Evolutionary conservation across 768 basidiomycete species (phyloP).

Genomic region (Termitomyces sp.): DNA sequence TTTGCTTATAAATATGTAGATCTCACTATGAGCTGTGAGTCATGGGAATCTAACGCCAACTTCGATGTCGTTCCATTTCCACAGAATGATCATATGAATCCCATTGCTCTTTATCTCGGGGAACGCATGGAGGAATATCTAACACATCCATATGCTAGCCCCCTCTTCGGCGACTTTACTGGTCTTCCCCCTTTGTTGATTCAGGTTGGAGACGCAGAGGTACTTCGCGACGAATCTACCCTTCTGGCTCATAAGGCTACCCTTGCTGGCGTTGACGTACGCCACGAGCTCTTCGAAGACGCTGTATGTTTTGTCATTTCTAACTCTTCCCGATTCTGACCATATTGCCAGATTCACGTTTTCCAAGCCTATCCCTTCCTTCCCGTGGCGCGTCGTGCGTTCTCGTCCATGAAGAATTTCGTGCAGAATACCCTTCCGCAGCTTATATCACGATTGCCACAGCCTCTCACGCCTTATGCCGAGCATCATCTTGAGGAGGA

Average conservation of each 20-base stretch:
- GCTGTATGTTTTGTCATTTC: slow-evolving; percentile 49
- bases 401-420: slow-evolving; percentile 68
- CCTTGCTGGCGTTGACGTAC: slow-evolving; percentile 79
- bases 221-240: slow-evolving; percentile 90
- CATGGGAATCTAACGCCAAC: slow-evolving; percentile 94
- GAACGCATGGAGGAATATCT: slow-evolving; percentile 75
- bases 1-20: slow-evolving; percentile 40
- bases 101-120: slow-evolving; percentile 91
- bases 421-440: slow-evolving; percentile 58
- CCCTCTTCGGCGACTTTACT: slow-evolving; percentile 85
- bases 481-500: slow-evolving; percentile 66
- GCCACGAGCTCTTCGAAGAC: slow-evolving; percentile 89
- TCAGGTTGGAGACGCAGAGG: slow-evolving; percentile 92
- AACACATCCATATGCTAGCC: slow-evolving; percentile 95
- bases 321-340: slow-evolving; percentile 6
- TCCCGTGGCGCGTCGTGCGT: slow-evolving; percentile 59
- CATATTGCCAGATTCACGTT: slow-evolving; percentile 66
- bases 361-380: slow-evolving; percentile 89
- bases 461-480: slow-evolving; percentile 48
- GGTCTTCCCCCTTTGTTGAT: slow-evolving; percentile 89
- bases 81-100: slow-evolving; percentile 84
- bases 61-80: slow-evolving; percentile 82
- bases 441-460: slow-evolving; percentile 46
- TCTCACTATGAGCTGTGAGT: slow-evolving; percentile 95
- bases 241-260: slow-evolving; percentile 92